Conservation (phyloP, 2,329 filamentous ascomycete species). For the Ophiostoma australiae region DNA sequence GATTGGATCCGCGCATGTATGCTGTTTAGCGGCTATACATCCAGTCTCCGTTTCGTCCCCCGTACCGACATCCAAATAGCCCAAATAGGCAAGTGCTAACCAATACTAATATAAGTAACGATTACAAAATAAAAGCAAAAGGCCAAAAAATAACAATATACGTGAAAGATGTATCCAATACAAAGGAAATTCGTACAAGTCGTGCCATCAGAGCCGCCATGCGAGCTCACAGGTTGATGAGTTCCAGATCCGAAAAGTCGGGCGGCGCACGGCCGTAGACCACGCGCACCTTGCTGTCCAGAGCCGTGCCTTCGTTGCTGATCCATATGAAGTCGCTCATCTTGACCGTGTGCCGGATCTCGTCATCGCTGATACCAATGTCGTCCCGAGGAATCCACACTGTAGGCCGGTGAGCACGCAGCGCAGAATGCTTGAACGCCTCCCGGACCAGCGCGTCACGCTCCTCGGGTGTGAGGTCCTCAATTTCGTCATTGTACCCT, state of each 20-base stretch:
- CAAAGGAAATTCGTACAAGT: conserved; percentile 4
- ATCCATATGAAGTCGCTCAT: conserved; percentile 85
- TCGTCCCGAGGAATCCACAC: conserved; percentile 94
- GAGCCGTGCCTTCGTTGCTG: conserved; percentile 83
- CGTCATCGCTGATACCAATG: conserved; percentile 84
- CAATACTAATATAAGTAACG: neutral
- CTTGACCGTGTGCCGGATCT: conserved; percentile 70
- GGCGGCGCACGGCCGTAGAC: conserved; percentile 81
- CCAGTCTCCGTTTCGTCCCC: neutral
- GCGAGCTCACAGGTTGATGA: conserved; percentile 64
- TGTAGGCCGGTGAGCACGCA: conserved; percentile 76
- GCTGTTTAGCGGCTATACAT: neutral
- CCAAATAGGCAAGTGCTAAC: conserved; percentile 3
- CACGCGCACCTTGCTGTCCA: conserved; percentile 77
- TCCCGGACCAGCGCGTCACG: conserved; percentile 78
- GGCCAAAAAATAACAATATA: neutral
- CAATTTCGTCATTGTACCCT: conserved; percentile 85
- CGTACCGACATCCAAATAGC: neutral
- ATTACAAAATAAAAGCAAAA: neutral
- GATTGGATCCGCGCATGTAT: neutral
- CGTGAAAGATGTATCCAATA: neutral
- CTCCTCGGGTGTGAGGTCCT: conserved; percentile 86
- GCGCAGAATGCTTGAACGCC: conserved; percentile 84
- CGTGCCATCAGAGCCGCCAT: neutral
- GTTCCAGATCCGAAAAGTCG: conserved; percentile 81